Evolutionary conservation across 139 green algal species (phyloP).

Genomic region (Closterium sp.): DNA sequence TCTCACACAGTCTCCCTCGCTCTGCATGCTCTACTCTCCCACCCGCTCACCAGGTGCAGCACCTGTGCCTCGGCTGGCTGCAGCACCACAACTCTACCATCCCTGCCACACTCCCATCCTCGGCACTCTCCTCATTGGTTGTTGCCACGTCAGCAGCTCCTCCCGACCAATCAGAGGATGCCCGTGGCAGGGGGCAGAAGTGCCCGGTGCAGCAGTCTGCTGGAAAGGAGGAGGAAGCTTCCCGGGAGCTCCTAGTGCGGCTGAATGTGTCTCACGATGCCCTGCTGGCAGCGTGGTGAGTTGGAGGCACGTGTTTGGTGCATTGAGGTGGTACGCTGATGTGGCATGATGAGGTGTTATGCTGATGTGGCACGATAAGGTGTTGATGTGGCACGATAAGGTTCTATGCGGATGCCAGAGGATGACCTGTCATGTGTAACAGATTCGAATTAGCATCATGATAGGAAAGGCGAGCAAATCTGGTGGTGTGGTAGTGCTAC

Average conservation of each 20-base stretch:
- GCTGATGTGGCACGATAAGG: too few species aligned
- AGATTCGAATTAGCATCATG: too few species aligned
- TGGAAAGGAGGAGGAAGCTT: background rate
- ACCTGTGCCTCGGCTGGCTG: background rate
- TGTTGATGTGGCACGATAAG: background rate
- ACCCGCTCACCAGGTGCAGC: background rate
- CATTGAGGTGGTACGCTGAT: too few species aligned
- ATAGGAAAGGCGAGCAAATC: too few species aligned
- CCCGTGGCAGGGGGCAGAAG: background rate
- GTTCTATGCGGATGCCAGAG: too few species aligned
- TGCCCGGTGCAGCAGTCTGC: background rate
- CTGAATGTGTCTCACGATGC: background rate
- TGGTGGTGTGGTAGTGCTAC: too few species aligned
- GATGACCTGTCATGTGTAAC: too few species aligned
- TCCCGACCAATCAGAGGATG: background rate
- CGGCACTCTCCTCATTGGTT: background rate
- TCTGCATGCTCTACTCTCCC: slow-evolving; percentile 59
- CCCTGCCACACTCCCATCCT: background rate
- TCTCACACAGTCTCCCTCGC: too few species aligned
- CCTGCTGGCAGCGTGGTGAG: background rate
- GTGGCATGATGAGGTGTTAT: too few species aligned
- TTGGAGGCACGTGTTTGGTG: background rate
- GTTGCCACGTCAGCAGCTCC: background rate
- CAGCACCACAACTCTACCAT: background rate
- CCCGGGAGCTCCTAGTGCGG: background rate